Evolutionary conservation across 768 basidiomycete genomes (phyloP).

Genomic region (Suillus fuscotomentosus): DNA sequence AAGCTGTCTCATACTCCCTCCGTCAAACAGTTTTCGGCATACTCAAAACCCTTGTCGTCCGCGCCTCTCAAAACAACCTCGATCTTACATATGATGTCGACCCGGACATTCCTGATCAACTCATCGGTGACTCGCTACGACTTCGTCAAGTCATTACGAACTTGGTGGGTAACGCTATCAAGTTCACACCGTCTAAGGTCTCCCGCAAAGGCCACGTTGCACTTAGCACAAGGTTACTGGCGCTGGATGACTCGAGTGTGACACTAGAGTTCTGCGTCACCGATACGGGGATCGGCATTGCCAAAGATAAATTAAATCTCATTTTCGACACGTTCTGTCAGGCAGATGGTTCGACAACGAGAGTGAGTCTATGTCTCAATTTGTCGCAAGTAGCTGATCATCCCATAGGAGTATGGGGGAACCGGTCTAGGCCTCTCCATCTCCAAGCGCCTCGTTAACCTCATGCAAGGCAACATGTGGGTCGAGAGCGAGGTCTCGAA

Average conservation of each 20-base stretch:
- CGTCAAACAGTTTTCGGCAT: constrained; percentile 98
- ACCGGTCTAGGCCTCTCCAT: constrained; percentile 96
- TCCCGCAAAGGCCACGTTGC: constrained; percentile 86
- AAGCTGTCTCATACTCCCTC: constrained; percentile 96
- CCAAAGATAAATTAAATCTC: constrained; percentile 95
- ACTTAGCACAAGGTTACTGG: constrained; percentile 77
- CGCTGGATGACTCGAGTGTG: constrained; percentile 77
- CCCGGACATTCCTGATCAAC: constrained; percentile 92
- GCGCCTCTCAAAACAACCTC: constrained; percentile 94
- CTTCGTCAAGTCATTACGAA: constrained; percentile 95
- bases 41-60: constrained; percentile 96
- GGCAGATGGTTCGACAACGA: constrained; percentile 96
- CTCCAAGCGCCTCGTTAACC: constrained; percentile 92
- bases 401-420: constrained; percentile 85
- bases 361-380: constrained; percentile 48
- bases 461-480: constrained; percentile 99
- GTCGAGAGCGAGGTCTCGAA: constrained; percentile 93
- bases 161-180: constrained; percentile 93
- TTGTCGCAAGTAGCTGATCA: constrained; percentile 6
- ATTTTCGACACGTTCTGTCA: constrained; percentile 99
- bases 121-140: constrained; percentile 94
- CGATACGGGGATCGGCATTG: constrained; percentile 98
- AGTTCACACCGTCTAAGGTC: constrained; percentile 87
- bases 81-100: constrained; percentile 97
- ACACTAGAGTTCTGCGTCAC: constrained; percentile 96